Evolutionary conservation across 345 rosid genomes (phyloP), one percentile per base, ranked within the genome.

Genomic region (Diplotaxis tenuifolia): DNA sequence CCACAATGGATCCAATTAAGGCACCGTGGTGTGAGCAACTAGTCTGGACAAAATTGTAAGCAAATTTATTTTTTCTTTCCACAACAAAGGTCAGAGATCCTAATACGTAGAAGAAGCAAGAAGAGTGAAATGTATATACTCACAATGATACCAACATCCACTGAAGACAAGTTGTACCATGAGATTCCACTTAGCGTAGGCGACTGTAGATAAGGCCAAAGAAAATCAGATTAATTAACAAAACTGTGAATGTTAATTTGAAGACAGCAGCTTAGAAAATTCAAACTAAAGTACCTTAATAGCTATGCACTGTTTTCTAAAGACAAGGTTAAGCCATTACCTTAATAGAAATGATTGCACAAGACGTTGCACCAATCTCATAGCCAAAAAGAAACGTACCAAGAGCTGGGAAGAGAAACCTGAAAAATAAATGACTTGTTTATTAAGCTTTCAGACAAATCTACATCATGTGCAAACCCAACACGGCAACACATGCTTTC

Each of bases 21-120:
- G 99, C 99, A 67, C 99, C 97, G 68, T 89, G 89, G 8, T 92
- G 67, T 31, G 97, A 95, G 67, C 99, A 97, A 78, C 99, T 95
- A 22, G 99, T 92, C 99, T 95, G 96, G 78, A 81, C 49, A 82
- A 25, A 34, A 4, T 40, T 40, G 66, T 42, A 63, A 32, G 22
- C 11, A 74, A 73, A 67, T 28, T 15, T 9, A 0, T n/a, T 19
- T 25, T 40, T 8, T 2, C 57, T 29, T 68, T 47, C 58, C 42
- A 47, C 57, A 28, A 66, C 16, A 67, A 65, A 72, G 15, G 67
- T 14, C 68, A 59, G 12, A 67, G 52, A 31, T 53, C 58, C 15
- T 34, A 67, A 28, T 1, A 4, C 25, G 9, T 6, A 49, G 15
- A 58, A 8, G 20, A 64, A 21, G 15, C 65, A 58, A 70, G 55